Percentiles rank a stretch among this genome's conserved stretches.
phyloP scores from a whole-genome alignment of 257 asterid genomes.

The Solanum pennellii region DNA sequence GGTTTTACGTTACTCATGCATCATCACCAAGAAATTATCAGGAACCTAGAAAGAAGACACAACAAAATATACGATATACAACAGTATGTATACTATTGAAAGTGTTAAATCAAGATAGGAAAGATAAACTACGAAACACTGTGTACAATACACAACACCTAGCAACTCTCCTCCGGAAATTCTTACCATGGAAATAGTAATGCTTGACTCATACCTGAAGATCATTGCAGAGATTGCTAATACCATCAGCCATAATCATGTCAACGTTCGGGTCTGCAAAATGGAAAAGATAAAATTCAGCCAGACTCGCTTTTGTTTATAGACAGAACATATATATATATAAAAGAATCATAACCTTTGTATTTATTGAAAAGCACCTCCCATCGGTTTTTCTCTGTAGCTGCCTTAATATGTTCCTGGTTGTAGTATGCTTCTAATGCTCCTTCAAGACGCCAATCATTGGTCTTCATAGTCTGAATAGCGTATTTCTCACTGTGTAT shows the following conservation, averaged over 20 bases:
- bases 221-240: conserved; percentile 32
- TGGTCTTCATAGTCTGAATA: conserved; percentile 67
- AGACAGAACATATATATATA: background rate
- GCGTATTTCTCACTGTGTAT: conserved; percentile 73
- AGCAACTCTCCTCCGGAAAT: background rate
- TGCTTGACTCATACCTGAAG: conserved; percentile 24
- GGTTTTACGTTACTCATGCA: background rate
- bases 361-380: conserved; percentile 90
- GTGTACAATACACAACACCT: background rate
- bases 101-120: background rate
- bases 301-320: background rate
- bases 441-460: conserved; percentile 97
- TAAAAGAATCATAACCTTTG: conserved; percentile 31
- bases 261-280: conserved; percentile 28
- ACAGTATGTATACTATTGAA: background rate
- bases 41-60: background rate
- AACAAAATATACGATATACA: background rate
- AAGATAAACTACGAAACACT: background rate
- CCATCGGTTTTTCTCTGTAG: conserved; percentile 66
- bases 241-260: conserved; percentile 48
- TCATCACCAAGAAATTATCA: background rate
- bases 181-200: background rate
- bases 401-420: conserved; percentile 58
- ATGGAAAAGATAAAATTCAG: background rate
- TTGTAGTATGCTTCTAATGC: conserved; percentile 87